phyloP scores from a whole-genome alignment of 495 filamentous ascomycete species.

The Penicillium odoratum region DNA sequence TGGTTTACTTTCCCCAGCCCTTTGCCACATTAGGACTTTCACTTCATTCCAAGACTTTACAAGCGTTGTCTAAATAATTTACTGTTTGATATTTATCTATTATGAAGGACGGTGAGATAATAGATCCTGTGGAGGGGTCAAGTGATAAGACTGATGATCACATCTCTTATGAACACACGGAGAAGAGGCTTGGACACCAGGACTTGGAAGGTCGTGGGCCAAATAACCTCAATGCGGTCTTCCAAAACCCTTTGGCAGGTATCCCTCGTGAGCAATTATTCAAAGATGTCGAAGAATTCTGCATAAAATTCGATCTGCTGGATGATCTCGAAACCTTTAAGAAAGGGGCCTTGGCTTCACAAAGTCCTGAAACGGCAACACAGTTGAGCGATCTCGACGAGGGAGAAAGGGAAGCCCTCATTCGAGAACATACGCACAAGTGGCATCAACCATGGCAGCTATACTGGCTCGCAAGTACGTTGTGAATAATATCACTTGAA shows the following conservation, averaged over 20 bases:
- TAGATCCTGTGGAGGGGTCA: slow-evolving; percentile 1
- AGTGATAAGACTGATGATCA: slow-evolving; percentile 12
- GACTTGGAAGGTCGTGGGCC: slow-evolving; percentile 25
- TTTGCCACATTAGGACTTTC: neutral
- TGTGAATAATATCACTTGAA: neutral
- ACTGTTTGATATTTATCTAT: neutral
- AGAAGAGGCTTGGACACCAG: slow-evolving; percentile 9
- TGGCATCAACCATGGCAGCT: slow-evolving; percentile 58
- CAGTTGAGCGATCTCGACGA: slow-evolving; percentile 45
- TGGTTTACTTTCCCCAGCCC: neutral
- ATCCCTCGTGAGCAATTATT: slow-evolving; percentile 49
- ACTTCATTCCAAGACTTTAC: neutral
- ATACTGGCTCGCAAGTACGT: slow-evolving; percentile 56
- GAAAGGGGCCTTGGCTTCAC: slow-evolving; percentile 56
- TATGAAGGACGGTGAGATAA: slow-evolving; percentile 14
- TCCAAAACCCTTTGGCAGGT: slow-evolving; percentile 53
- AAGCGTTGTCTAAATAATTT: neutral
- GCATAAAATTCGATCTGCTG: slow-evolving; percentile 39
- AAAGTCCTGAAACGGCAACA: slow-evolving; percentile 43
- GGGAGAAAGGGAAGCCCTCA: slow-evolving; percentile 44
- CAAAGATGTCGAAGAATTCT: slow-evolving; percentile 52
- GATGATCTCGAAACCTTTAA: slow-evolving; percentile 46
- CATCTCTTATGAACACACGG: slow-evolving; percentile 12
- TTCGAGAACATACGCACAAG: slow-evolving; percentile 51
- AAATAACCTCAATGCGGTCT: slow-evolving; percentile 33